Evolutionary conservation across 805 yeast genomes (phyloP), one percentile per base, ranked within the genome.

Genomic region (Kuraishia borneana): DNA sequence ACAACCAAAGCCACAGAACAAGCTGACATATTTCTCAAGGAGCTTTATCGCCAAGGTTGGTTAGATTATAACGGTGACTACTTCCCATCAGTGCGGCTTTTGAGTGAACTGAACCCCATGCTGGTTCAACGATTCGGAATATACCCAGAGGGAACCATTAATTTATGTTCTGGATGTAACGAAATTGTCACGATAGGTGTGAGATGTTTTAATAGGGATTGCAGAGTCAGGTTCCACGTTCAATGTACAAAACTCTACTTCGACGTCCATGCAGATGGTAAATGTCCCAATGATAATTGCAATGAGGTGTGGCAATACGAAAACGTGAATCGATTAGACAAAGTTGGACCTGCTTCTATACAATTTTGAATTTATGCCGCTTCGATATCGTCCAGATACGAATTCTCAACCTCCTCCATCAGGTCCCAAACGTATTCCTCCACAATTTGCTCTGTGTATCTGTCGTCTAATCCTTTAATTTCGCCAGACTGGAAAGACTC

Each of bases 351-450:
- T 12, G 16, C 28, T 6, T n/a, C n/a, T n/a, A n/a, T n/a, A n/a
- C n/a, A n/a, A n/a, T n/a, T n/a, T n/a, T n/a, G n/a, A n/a, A n/a
- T n/a, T 27, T 28, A 3, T 30, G 21, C 18, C 33, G 17, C 39
- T 20, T 63, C 72, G 37, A 63, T 54, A 14, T 54, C 49, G 41
- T 73, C 81, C 33, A 75, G 49, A 39, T 62, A 68, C 33, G 65
- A 70, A 21, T 73, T 79, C 37, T 81, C 88, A 0, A 82, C 68
- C 54, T 92, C 95, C 50, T 92, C 96, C 3, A 89, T 48, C 3
- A 87, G 50, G 55, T 92, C 98, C 74, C 80, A 79, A 2, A 73
- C 75, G 42, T 81, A 70, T 42, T 85, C 95, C 41, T 85, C 95
- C 2, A 84, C 76, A 6, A 88, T 72, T 36, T 63, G 68, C 43